Evolutionary conservation across 164 flowering plant genomes (phyloP).

Genomic region (Santalum album): DNA sequence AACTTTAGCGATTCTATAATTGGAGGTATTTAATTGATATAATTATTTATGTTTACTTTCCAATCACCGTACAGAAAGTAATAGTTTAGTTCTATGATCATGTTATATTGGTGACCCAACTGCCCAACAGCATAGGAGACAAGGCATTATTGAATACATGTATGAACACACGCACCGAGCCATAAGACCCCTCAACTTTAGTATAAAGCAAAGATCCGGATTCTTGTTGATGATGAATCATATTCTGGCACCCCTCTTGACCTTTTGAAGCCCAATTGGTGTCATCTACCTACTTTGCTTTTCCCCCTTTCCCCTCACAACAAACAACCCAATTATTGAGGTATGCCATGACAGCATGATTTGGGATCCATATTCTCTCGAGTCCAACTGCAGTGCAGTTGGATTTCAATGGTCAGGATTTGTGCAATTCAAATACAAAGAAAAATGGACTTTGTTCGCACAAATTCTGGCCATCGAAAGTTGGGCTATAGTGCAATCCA

Average conservation of each 20-base stretch:
- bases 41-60: not conserved
- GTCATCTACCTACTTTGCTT: not conserved
- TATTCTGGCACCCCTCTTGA: not conserved
- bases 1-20: too few species aligned
- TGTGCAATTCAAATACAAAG: too few species aligned
- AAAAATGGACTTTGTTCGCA: too few species aligned
- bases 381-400: too few species aligned
- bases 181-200: conserved; percentile 6
- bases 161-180: not conserved
- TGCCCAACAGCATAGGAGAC: conserved; percentile 25
- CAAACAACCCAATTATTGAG: not conserved
- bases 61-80: not conserved
- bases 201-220: not conserved
- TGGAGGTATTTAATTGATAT: not conserved
- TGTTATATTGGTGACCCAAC: conserved; percentile 28
- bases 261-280: not conserved
- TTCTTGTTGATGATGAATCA: not conserved
- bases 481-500: too few species aligned
- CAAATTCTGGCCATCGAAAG: too few species aligned
- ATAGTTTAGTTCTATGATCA: conserved; percentile 11
- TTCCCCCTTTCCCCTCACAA: not conserved
- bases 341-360: not conserved
- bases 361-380: too few species aligned
- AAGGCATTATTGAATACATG: conserved; percentile 26
- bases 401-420: too few species aligned